Evolutionary conservation across 73 alveolate genomes (phyloP).

Genomic region (Tetrahymena thermophila): DNA sequence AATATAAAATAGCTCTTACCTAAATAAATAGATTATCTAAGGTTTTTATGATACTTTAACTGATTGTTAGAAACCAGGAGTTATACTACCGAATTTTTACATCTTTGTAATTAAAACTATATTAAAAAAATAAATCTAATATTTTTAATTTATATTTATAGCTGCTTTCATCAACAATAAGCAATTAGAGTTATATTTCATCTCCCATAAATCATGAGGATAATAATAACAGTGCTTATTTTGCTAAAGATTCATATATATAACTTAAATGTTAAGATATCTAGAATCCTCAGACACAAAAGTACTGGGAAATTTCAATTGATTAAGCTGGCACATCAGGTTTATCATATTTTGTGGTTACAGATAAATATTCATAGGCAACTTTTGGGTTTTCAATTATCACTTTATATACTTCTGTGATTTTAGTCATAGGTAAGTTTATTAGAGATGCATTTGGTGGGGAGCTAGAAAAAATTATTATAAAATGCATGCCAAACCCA

Average conservation of each 20-base stretch:
- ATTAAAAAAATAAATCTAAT: background rate
- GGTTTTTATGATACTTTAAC: background rate
- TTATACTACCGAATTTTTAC: background rate
- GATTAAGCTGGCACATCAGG: conserved; percentile 42
- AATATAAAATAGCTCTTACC: background rate
- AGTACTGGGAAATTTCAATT: conserved; percentile 26
- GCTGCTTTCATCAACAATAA: background rate
- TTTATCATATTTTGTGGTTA: conserved; percentile 56
- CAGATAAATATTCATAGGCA: conserved; percentile 64
- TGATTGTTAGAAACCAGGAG: background rate
- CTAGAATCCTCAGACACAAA: background rate
- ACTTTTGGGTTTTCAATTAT: conserved; percentile 73
- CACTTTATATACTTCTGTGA: conserved; percentile 80
- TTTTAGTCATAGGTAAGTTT: conserved; percentile 60
- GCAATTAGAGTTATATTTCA: background rate
- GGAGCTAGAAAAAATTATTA: conserved; percentile 49
- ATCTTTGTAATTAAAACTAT: background rate
- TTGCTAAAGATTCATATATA: background rate
- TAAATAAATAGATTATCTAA: background rate
- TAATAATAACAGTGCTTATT: background rate
- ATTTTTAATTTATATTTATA: background rate
- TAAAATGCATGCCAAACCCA: conserved; percentile 81
- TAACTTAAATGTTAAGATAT: conserved; percentile 8
- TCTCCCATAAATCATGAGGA: background rate
- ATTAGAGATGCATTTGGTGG: conserved; percentile 63